Evolutionary conservation across 495 filamentous ascomycete species (phyloP), one percentile per base, ranked within the genome.

Genomic region (Podospora bellae-mahoneyi): DNA sequence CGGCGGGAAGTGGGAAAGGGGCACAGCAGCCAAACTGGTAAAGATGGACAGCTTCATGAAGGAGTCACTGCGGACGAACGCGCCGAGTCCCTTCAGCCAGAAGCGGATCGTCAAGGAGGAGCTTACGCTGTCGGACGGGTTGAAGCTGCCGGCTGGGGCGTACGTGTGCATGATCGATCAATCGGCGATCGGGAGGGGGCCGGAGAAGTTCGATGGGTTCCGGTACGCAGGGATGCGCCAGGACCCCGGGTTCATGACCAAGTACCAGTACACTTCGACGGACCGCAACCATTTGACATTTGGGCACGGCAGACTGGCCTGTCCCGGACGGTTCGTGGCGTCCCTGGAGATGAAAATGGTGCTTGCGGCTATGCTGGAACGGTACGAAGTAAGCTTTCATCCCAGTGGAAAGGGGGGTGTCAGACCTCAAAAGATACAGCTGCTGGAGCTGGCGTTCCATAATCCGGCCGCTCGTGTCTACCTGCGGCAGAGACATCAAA

Each of bases 281-380:
- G 81, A 76, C 28, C 60, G 74, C 2, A 71, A 79, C 1, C 72
- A 81, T 61, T 64, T 84, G 7, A 70, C 71, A 15, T 88, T 86
- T 66, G 85, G 86, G 1, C 70, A 81, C 65, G 86, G 86, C 15
- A 74, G 75, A 30, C 81, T 84, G 60, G 82, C 82, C 9, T 87
- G 85, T 65, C 82, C 84, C 0, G 84, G 84, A 6, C 71, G 84
- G 18, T 86, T 84, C 73, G 83, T 86, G 72, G 83, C 80, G 0
- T 72, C 73, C 3, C 74, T 82, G 68, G 78, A 83, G 71, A 77
- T 86, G 53, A 84, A 86, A 77, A 71, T 84, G 34, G 70, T 78
- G n/a, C 65, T 87, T 7, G 72, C 74, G 28, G 70, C 75, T 63
- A 34, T 86, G 6, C 20, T 86, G 26, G 60, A 81, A 62, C 81